Evolutionary conservation across 2,329 filamentous ascomycete genomes (phyloP).

Genomic region (Penicillium brevicompactum): DNA sequence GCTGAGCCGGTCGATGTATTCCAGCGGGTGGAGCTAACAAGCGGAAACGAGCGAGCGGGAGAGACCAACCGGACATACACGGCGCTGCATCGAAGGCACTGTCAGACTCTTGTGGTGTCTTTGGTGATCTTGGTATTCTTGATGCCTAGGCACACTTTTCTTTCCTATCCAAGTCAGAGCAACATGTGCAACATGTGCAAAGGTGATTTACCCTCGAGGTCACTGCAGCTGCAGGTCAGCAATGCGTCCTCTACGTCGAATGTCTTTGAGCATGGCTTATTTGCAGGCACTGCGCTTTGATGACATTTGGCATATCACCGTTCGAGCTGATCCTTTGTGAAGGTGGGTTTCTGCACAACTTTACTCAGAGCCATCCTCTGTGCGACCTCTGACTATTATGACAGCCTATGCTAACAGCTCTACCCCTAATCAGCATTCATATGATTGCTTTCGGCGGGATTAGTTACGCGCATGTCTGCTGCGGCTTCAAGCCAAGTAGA

Average conservation of each 20-base stretch:
- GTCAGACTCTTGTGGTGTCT: not conserved
- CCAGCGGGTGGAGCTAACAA: not conserved
- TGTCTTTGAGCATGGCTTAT: not conserved
- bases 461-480: too few relatives aligned
- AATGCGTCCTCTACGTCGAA: not conserved
- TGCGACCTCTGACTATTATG: not conserved
- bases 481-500: too few relatives aligned
- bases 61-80: not conserved
- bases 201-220: not conserved
- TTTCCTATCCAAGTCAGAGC: not conserved
- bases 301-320: not conserved
- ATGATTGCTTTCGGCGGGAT: not conserved
- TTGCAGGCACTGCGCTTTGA: constrained; percentile 1
- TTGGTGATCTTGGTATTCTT: not conserved
- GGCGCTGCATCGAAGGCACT: not conserved
- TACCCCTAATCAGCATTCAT: not conserved
- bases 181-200: not conserved
- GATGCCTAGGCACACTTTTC: not conserved
- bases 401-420: not conserved
- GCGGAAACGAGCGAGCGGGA: not conserved
- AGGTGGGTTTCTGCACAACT: not conserved
- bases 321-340: not conserved
- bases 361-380: not conserved
- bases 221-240: not conserved
- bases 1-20: not conserved